Evolutionary conservation across 2,329 filamentous ascomycete genomes (phyloP).

Genomic region (Talaromyces sp.): DNA sequence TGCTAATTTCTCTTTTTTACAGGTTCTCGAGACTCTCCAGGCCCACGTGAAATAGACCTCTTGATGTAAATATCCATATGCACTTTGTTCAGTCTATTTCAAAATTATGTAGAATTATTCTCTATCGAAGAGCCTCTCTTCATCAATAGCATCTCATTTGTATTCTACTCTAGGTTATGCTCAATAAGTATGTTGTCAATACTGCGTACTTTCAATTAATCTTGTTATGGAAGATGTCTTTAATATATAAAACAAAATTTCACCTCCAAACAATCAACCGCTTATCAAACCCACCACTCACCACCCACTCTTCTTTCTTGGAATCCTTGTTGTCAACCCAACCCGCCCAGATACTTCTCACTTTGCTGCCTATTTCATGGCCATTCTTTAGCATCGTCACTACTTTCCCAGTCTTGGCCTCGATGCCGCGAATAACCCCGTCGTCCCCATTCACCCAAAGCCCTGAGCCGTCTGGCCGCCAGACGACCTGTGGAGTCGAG

Average conservation of each 20-base stretch:
- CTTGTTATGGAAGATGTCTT: background rate
- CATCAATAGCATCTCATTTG: slow-evolving; percentile 13
- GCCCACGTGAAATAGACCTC: slow-evolving; percentile 42
- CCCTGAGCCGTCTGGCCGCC: slow-evolving; percentile 57
- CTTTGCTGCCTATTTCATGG: slow-evolving; percentile 53
- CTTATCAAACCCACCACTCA: slow-evolving; percentile 62
- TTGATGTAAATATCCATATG: slow-evolving; percentile 36
- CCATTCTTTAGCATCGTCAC: slow-evolving; percentile 43
- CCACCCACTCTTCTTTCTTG: slow-evolving; percentile 45
- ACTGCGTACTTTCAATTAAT: background rate
- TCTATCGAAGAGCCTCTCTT: slow-evolving; percentile 21
- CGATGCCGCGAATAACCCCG: slow-evolving; percentile 55
- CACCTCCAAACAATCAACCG: slow-evolving; percentile 52
- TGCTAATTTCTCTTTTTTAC: slow-evolving; percentile 7
- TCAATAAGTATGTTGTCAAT: background rate
- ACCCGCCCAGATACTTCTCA: slow-evolving; percentile 54
- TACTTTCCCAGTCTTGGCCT: slow-evolving; percentile 54
- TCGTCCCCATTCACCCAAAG: slow-evolving; percentile 63
- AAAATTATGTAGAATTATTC: slow-evolving; percentile 35
- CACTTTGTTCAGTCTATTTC: slow-evolving; percentile 15
- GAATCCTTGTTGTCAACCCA: slow-evolving; percentile 26
- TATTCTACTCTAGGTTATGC: slow-evolving; percentile 6
- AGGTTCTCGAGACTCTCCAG: slow-evolving; percentile 47
- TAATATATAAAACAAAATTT: too few relatives aligned
- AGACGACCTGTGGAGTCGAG: slow-evolving; percentile 56